These are phyloP conservation scores for Omphalotus olearius DNA, from an alignment of 1,284 basidiomycete species.

Conservation along the genomic window DNA sequence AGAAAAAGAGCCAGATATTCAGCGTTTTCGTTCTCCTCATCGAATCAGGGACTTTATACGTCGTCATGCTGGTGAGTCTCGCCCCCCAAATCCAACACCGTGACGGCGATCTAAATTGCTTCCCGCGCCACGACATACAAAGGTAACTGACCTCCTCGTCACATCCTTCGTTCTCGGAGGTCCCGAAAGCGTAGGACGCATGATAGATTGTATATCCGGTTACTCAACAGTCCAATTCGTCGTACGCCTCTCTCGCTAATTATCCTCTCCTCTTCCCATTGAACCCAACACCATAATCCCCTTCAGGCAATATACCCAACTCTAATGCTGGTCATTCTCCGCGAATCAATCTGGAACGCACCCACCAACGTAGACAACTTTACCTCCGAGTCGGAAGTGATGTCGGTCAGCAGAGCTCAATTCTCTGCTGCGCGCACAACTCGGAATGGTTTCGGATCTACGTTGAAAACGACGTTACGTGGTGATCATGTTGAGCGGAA, in stretches of 20 bases:
- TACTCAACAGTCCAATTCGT: constrained; percentile 8
- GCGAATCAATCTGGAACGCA: constrained; percentile 9
- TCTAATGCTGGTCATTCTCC: constrained; percentile 6
- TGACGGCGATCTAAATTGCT: too few relatives aligned
- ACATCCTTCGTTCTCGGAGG: constrained; percentile 8
- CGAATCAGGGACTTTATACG: constrained; percentile 7
- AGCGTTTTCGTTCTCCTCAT: constrained; percentile 8
- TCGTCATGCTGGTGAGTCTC: constrained; percentile 5
- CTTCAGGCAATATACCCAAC: constrained; percentile 10
- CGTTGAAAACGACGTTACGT: too few relatives aligned
- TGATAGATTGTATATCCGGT: constrained; percentile 7
- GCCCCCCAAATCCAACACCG: too few relatives aligned
- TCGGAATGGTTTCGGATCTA: too few relatives aligned
- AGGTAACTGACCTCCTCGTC: constrained; percentile 2
- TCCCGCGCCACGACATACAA: background rate
- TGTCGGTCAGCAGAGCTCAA: constrained; percentile 4
- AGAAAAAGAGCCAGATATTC: constrained; percentile 1
- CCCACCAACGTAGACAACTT: background rate
- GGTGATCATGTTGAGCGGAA: too few relatives aligned
- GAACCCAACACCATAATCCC: too few relatives aligned
- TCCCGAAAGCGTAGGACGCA: constrained; percentile 5
- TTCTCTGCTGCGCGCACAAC: background rate
- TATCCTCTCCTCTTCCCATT: background rate
- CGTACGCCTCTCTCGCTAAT: too few relatives aligned
- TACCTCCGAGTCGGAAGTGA: background rate